phyloP scores from a whole-genome alignment of 306 rosid genomes.

The Argentina anserina region DNA sequence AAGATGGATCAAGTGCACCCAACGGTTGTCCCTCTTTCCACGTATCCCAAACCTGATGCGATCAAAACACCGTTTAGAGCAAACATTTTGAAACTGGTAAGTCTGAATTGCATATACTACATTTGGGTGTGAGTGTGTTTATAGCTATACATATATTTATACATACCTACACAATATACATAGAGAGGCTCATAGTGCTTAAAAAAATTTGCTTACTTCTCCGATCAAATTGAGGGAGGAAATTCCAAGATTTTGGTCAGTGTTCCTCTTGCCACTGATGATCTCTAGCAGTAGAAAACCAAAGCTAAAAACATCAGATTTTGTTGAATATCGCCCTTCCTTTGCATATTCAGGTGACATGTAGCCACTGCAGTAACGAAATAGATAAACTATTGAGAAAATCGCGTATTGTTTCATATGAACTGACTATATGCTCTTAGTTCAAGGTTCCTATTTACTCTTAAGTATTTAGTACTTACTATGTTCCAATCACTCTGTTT shows the following conservation, averaged over 20 bases:
- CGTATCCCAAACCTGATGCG: conserved; percentile 38
- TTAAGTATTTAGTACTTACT: conserved; percentile 28
- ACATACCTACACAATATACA: no score
- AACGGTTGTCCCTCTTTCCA: conserved; percentile 36
- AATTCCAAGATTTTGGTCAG: conserved; percentile 17
- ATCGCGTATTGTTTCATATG: neutral
- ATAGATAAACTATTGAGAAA: neutral
- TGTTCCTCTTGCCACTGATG: conserved; percentile 53
- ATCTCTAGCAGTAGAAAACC: conserved; percentile 56
- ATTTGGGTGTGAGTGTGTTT: no score
- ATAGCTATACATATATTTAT: no score
- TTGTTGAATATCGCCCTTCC: conserved; percentile 48
- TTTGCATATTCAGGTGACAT: conserved; percentile 53
- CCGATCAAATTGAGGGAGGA: conserved; percentile 36
- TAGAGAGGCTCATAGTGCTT: neutral
- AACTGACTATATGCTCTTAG: neutral
- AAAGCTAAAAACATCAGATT: conserved; percentile 53
- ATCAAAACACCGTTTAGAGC: neutral
- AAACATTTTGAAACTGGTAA: neutral
- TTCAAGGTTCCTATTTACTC: no score
- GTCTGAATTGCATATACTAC: neutral
- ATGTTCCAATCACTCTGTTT: conserved; percentile 59
- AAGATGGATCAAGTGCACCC: conserved; percentile 35
- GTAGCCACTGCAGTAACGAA: conserved; percentile 2
- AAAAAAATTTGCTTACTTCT: conserved; percentile 38